Evolutionary conservation across 257 asterid species (phyloP).

Genomic region (Pogostemon cablin): DNA sequence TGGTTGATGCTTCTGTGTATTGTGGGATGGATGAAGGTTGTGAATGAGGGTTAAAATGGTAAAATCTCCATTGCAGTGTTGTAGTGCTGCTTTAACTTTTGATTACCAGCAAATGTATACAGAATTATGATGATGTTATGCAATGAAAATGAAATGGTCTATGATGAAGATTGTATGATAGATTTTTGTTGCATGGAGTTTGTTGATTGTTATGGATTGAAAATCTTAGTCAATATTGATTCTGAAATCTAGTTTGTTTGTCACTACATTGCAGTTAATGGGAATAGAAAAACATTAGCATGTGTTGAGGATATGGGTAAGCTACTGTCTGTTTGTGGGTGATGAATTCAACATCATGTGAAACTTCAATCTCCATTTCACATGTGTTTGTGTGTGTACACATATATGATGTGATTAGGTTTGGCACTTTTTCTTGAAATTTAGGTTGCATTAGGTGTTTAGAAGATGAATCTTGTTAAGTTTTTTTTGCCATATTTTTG

Average conservation of each 20-base stretch:
- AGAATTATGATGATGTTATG: background rate
- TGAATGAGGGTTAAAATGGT: conserved; percentile 34
- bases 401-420: no score
- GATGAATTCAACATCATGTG: background rate
- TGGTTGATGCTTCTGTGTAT: conserved; percentile 46
- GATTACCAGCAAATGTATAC: background rate
- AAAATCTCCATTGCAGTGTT: background rate
- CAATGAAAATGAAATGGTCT: background rate
- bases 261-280: background rate
- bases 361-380: background rate
- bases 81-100: background rate
- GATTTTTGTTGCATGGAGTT: background rate
- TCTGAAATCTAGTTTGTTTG: background rate
- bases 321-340: background rate
- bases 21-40: conserved; percentile 43
- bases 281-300: background rate
- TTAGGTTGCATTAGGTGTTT: no score
- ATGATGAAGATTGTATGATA: no score
- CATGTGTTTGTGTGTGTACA: no score
- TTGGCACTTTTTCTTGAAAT: no score
- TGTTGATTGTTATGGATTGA: background rate
- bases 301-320: background rate
- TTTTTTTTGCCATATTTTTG: no score
- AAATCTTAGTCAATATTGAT: background rate
- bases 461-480: no score